Percentiles rank a stretch among this genome's conserved stretches.
phyloP scores from a whole-genome alignment of 306 rosid genomes.

The Carpinus viminea region DNA sequence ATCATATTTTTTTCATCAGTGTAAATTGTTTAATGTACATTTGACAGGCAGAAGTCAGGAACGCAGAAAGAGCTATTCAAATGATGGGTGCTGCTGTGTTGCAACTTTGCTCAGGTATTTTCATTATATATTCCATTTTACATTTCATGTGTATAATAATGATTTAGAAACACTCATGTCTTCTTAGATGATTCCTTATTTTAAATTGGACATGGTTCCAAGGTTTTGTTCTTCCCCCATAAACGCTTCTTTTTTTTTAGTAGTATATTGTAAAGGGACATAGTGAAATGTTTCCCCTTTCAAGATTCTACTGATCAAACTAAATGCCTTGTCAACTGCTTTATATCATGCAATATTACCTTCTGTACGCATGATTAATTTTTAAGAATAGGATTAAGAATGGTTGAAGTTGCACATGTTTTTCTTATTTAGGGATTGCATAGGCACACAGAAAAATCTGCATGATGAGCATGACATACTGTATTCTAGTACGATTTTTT shows the following conservation, averaged over 20 bases:
- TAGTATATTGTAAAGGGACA: not conserved
- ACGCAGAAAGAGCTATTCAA: conserved; percentile 77
- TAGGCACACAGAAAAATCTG: not conserved
- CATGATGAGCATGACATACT: not conserved
- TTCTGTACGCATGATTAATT: not conserved
- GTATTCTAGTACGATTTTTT: not conserved
- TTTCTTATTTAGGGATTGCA: not conserved
- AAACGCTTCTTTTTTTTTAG: not conserved
- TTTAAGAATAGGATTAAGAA: not conserved
- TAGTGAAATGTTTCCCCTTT: not conserved
- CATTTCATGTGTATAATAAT: not conserved
- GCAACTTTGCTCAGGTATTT: conserved; percentile 68
- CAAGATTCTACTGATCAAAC: not conserved
- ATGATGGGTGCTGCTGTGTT: conserved; percentile 75
- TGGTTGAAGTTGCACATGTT: not conserved
- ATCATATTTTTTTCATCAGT: not conserved
- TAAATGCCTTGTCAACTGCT: not conserved
- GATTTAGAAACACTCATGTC: not conserved
- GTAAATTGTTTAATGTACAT: not conserved
- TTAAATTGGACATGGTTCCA: not conserved
- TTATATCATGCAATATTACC: not conserved
- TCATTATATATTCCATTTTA: conserved; percentile 1
- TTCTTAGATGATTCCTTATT: conserved; percentile 8
- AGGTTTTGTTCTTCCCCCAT: not conserved
- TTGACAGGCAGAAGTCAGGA: conserved; percentile 70